phyloP scores from a whole-genome alignment of 805 yeast species.

The Nakazawaea wickerhamii region DNA sequence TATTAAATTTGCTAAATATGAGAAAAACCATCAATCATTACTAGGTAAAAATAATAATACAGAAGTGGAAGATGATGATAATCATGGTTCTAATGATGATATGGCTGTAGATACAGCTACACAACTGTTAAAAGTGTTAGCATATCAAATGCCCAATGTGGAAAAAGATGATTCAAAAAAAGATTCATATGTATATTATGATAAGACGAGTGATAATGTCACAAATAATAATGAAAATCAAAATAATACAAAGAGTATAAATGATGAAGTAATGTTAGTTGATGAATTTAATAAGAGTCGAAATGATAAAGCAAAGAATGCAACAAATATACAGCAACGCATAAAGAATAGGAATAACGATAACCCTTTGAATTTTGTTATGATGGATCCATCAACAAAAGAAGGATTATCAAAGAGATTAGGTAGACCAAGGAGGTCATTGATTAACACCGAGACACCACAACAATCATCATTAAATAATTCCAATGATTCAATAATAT shows the following conservation, averaged over 20 bases:
- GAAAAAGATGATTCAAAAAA: neutral
- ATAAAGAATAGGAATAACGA: neutral
- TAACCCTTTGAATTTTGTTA: conserved; percentile 13
- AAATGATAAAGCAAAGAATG: neutral
- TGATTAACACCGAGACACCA: conserved; percentile 1
- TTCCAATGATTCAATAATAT: conserved; percentile 14
- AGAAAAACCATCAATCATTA: neutral
- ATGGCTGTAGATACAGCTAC: conserved; percentile 11
- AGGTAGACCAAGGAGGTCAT: conserved; percentile 9
- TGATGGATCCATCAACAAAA: conserved; percentile 17
- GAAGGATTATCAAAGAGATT: conserved; percentile 14
- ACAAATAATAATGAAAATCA: neutral
- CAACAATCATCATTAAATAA: conserved; percentile 14
- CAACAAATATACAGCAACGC: neutral
- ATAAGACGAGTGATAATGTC: neutral
- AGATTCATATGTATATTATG: neutral
- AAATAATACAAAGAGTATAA: neutral
- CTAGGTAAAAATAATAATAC: neutral
- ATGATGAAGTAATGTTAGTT: neutral
- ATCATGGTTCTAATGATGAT: neutral
- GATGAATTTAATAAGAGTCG: neutral
- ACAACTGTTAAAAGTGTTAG: conserved; percentile 7
- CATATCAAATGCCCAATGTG: conserved; percentile 1
- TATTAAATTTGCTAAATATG: neutral
- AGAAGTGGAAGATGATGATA: neutral